Base-by-base conservation (phyloP, 108 stramenopile species). In the Aureococcus anophagefferens region DNA sequence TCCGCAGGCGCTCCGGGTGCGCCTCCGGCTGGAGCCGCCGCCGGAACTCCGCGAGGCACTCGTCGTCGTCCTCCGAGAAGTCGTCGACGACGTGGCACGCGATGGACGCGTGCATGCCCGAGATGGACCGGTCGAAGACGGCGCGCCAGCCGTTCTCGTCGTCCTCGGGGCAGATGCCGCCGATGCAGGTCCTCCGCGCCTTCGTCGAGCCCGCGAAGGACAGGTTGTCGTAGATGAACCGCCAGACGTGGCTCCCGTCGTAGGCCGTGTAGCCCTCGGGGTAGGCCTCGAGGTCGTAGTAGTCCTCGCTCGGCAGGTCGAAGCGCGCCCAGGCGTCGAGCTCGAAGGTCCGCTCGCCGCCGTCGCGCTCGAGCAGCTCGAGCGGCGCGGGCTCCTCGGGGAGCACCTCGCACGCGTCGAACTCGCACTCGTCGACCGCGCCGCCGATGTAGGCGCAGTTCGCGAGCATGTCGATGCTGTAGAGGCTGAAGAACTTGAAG, bases 261-360 rank as follows among this genome's bases (percentile, higher is more conserved):
- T 94, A 94, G 16, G 82, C 88, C 35, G 93, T 94, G 76, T 88
- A 91, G 14, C 86, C 89, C 73, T 94, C 93, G 16, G 89, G 89
- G 33, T 90, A 91, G 51, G 85, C 76, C 35, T 81, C 65, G 0
- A 80, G 85, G 73, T 90, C 89, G 73, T 94, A 94, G 70, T 94
- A 94, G 69, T 94, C 93, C 32, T 91, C 89, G 16, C 79, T 77
- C 33, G 93, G 91, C 93, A 91, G 91, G 68, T 94, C 93, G 89
- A 90, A 91, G 33, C 93, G 81, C 0, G 86, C 89, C 90, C 90
- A 94, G 25, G 90, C 90, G 65, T 94, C 93, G 63, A 92, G 46
- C 44, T 92, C 89, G 74, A 92, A 90, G 18, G 77, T 80, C 66
- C 80, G 79, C 68, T 94, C 88, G 25, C 72, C 46, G 30, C 67